A percentile compares a stretch with the other conserved stretches of the same genome.
Conservation (phyloP, 2,329 filamentous ascomycete genomes). For the Westerdykella aurantiaca region DNA sequence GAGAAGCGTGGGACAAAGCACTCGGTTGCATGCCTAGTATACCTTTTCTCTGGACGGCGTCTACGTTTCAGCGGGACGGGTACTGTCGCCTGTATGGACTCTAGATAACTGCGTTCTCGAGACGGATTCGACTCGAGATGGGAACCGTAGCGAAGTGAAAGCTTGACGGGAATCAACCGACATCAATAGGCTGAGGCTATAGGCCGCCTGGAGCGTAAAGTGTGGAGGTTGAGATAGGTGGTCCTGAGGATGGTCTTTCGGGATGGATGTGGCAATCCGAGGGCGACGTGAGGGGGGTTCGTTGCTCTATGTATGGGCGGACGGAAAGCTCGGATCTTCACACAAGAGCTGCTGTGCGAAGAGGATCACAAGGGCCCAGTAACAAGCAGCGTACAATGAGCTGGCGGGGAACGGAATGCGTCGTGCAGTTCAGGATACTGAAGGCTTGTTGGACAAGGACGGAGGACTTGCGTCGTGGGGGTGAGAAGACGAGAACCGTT, state of each 20-base stretch:
- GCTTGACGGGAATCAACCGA: constrained; percentile 54
- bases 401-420: background rate
- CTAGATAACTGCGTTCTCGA: constrained; percentile 53
- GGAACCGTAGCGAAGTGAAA: constrained; percentile 50
- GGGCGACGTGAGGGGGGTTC: constrained; percentile 20
- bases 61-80: constrained; percentile 42
- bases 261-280: constrained; percentile 15
- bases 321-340: too few species aligned
- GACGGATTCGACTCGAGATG: constrained; percentile 51
- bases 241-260: constrained; percentile 6
- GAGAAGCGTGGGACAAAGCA: constrained; percentile 28
- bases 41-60: constrained; percentile 27
- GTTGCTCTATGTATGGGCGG: background rate
- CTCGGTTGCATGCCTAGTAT: constrained; percentile 34
- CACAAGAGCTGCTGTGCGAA: too few species aligned
- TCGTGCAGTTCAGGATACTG: background rate
- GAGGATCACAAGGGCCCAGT: too few species aligned
- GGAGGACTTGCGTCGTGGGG: constrained; percentile 23
- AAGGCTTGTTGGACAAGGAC: background rate
- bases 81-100: constrained; percentile 51
- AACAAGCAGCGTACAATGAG: background rate
- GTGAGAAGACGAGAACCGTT: constrained; percentile 15
- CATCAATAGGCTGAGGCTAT: constrained; percentile 44
- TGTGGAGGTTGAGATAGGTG: constrained; percentile 7
- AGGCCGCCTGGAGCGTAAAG: constrained; percentile 25